Percentiles rank a stretch among this genome's conserved stretches.
These are phyloP conservation scores for Batkoa obscura DNA, from an alignment of 371 early-diverging fungal species.

Conservation along the genomic window DNA sequence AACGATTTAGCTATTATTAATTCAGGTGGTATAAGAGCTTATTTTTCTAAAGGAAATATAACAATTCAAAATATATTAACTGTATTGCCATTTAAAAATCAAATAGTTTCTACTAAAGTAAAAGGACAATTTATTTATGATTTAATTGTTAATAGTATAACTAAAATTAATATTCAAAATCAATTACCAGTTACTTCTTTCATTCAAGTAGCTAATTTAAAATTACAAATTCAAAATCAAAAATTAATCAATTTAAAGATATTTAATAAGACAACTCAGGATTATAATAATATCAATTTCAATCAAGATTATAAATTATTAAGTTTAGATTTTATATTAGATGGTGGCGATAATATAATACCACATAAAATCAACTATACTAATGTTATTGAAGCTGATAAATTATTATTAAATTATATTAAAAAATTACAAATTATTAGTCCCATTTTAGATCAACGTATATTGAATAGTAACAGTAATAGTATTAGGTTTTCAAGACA, in stretches of 20 bases:
- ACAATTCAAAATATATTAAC: slow-evolving; percentile 25
- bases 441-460: too few species aligned
- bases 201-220: slow-evolving; percentile 16
- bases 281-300: too few species aligned
- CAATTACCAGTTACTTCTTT: slow-evolving; percentile 16
- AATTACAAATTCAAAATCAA: not conserved
- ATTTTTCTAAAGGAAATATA: slow-evolving; percentile 22
- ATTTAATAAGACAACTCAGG: not conserved
- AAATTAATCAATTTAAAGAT: not conserved
- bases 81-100: slow-evolving; percentile 34
- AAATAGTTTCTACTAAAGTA: slow-evolving; percentile 16
- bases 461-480: too few species aligned
- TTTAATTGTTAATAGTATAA: slow-evolving; percentile 17
- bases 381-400: too few species aligned
- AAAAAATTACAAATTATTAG: too few species aligned
- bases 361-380: too few species aligned
- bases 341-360: too few species aligned
- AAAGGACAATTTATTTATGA: slow-evolving; percentile 19
- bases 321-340: too few species aligned
- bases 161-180: slow-evolving; percentile 6
- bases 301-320: too few species aligned
- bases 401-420: too few species aligned
- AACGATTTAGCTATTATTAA: slow-evolving; percentile 24
- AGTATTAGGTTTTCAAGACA: too few species aligned
- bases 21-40: slow-evolving; percentile 33